These are phyloP conservation scores for Colletotrichum plurivorum DNA, from an alignment of 2,329 filamentous ascomycete species.

Conservation along the genomic window DNA sequence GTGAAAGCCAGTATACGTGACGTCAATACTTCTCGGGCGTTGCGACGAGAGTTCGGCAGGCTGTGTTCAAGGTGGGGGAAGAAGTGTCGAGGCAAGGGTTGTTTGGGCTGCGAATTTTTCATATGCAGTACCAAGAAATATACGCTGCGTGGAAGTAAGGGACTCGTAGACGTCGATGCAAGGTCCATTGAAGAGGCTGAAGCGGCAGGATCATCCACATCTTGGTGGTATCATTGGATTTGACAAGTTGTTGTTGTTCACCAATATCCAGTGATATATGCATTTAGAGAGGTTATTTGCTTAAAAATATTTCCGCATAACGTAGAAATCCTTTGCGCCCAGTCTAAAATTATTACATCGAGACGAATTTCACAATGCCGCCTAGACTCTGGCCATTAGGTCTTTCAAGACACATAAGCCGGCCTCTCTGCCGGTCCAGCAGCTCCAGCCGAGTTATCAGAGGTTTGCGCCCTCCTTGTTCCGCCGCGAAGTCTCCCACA, in stretches of 20 bases:
- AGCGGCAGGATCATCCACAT: neutral
- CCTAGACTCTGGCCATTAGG: slow-evolving; percentile 24
- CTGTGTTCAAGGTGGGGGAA: neutral
- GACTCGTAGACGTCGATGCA: too few relatives aligned
- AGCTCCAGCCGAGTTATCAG: slow-evolving; percentile 26
- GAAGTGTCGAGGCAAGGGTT: neutral
- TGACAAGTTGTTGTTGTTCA: neutral
- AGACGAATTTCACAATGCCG: slow-evolving; percentile 15
- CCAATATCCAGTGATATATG: neutral
- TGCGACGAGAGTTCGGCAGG: neutral
- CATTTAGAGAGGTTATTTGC: neutral
- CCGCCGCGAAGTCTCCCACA: too few relatives aligned
- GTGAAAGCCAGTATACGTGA: too few relatives aligned
- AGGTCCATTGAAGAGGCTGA: neutral
- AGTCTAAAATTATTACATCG: neutral
- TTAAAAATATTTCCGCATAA: neutral
- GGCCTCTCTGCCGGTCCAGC: slow-evolving; percentile 13
- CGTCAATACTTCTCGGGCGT: too few relatives aligned
- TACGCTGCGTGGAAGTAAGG: too few relatives aligned
- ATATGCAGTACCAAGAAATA: too few relatives aligned
- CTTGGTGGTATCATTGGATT: neutral
- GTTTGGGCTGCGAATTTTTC: neutral
- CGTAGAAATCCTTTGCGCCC: slow-evolving; percentile 5
- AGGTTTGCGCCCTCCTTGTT: neutral
- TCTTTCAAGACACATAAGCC: slow-evolving; percentile 6